Evolutionary conservation across 305 asterid genomes (phyloP).

Genomic region (Fraxinus albicans): DNA sequence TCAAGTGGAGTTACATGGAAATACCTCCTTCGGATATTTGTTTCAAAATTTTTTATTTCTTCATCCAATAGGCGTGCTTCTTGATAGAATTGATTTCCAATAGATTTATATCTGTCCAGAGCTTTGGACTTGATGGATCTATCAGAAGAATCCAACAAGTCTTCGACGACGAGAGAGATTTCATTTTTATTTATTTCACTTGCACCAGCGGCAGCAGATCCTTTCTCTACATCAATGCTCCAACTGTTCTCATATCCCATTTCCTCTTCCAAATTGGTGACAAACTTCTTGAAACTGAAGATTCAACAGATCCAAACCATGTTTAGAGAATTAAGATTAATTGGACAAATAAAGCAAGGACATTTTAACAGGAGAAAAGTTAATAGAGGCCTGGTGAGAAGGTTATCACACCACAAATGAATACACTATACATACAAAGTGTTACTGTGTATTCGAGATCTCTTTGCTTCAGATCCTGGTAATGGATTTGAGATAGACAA

Average conservation of each 20-base stretch:
- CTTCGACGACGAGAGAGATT: constrained; percentile 57
- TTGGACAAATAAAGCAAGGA: neutral
- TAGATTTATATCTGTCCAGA: constrained; percentile 54
- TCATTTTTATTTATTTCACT: constrained; percentile 46
- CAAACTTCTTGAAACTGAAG: constrained; percentile 77
- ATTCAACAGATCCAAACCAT: constrained; percentile 26
- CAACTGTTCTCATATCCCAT: constrained; percentile 38
- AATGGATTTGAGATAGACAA: neutral
- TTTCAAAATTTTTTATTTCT: constrained; percentile 63
- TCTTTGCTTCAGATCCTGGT: neutral
- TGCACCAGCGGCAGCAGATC: constrained; percentile 35
- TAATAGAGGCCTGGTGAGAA: neutral
- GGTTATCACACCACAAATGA: neutral
- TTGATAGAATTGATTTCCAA: constrained; percentile 66
- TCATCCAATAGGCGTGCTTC: constrained; percentile 60
- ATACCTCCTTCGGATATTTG: constrained; percentile 56
- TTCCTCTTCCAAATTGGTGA: constrained; percentile 70
- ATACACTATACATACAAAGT: neutral
- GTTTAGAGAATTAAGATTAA: constrained; percentile 10
- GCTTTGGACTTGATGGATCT: constrained; percentile 57
- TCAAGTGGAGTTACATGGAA: constrained; percentile 67
- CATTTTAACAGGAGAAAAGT: neutral
- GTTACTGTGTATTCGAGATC: neutral
- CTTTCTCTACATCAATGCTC: constrained; percentile 37
- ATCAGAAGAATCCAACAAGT: constrained; percentile 62